Conservation (phyloP, 768 basidiomycete genomes). For the Trametes punicea region DNA sequence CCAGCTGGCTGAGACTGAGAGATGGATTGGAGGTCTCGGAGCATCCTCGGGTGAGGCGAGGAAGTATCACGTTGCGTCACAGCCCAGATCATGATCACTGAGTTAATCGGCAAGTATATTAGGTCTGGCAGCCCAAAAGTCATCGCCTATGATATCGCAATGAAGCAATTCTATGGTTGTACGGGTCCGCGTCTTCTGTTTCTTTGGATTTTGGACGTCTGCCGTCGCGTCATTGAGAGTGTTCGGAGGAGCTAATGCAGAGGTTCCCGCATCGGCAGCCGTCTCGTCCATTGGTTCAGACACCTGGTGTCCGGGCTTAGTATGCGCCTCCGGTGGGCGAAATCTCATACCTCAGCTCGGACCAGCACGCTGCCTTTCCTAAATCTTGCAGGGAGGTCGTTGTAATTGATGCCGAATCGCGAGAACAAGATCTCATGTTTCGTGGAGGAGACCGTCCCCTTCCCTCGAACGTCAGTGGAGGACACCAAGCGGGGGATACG, state of each 20-base stretch:
- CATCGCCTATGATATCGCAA: slow-evolving; percentile 79
- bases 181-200: slow-evolving; percentile 33
- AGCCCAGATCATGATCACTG: not conserved
- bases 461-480: not conserved
- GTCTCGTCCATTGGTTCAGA: not conserved
- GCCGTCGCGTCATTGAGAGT: not conserved
- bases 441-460: slow-evolving; percentile 87
- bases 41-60: no score
- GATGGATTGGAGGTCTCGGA: no score
- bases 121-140: slow-evolving; percentile 71
- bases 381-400: slow-evolving; percentile 62
- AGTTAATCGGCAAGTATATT: slow-evolving; percentile 44
- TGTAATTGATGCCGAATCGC: slow-evolving; percentile 87
- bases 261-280: not conserved
- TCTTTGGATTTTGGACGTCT: not conserved
- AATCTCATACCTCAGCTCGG: slow-evolving; percentile 51
- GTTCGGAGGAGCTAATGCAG: no score
- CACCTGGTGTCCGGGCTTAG: no score
- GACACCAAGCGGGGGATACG: not conserved
- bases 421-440: slow-evolving; percentile 92
- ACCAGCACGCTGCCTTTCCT: slow-evolving; percentile 85
- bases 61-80: no score
- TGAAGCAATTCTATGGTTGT: slow-evolving; percentile 61
- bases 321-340: not conserved
- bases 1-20: no score